Evolutionary conservation across 1,284 basidiomycete species (phyloP).

Genomic region (Melampsora americana): DNA sequence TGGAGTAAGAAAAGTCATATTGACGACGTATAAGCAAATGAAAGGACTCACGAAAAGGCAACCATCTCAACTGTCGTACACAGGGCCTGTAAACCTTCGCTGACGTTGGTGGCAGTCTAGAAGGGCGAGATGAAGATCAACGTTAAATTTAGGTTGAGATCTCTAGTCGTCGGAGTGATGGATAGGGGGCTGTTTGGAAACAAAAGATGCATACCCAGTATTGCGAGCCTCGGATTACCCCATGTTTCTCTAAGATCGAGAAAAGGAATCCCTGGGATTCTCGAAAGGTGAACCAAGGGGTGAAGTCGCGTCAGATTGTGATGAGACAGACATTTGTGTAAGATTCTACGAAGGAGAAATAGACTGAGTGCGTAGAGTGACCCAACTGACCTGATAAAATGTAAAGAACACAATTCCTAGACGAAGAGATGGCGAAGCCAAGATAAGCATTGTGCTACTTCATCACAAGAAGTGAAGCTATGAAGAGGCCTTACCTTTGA

Average conservation of each 20-base stretch:
- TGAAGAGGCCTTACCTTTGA: constrained; percentile 21
- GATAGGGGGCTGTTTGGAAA: not conserved
- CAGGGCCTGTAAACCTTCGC: constrained; percentile 36
- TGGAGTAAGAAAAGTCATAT: not conserved
- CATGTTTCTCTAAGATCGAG: constrained; percentile 35
- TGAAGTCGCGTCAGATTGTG: not conserved
- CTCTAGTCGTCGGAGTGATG: too few relatives aligned
- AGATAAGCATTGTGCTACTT: too few relatives aligned
- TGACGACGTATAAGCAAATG: not conserved
- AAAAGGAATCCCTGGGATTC: constrained; percentile 33
- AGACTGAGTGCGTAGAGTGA: not conserved
- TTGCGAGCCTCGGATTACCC: constrained; percentile 15
- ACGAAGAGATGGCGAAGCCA: not conserved
- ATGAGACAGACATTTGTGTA: not conserved
- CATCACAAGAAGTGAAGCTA: not conserved
- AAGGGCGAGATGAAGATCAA: not conserved
- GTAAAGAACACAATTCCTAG: constrained; percentile 69
- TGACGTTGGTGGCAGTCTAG: constrained; percentile 37
- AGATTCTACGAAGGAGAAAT: too few relatives aligned
- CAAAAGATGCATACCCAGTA: constrained; percentile 25
- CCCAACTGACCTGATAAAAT: constrained; percentile 53
- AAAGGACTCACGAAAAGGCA: constrained; percentile 21
- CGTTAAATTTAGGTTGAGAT: too few relatives aligned
- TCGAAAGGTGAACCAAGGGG: not conserved
- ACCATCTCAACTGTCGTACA: constrained; percentile 43